Conservation (phyloP, 352 stramenopile genomes). For the Globisporangium recalcitrans region DNA sequence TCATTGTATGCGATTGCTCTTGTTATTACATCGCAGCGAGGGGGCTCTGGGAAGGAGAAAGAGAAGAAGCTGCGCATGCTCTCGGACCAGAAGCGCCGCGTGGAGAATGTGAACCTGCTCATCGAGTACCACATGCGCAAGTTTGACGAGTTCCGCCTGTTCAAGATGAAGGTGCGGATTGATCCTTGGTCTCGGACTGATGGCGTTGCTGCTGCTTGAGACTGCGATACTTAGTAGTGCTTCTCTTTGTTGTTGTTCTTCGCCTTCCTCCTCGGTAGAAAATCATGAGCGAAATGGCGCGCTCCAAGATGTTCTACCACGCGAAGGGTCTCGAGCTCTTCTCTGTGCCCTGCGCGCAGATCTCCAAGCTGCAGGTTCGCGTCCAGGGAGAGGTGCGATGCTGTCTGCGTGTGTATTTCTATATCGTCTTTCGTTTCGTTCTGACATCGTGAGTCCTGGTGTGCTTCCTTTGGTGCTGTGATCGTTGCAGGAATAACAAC, state of each 20-base stretch:
- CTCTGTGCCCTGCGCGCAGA: conserved; percentile 39
- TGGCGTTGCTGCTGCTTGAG: background rate
- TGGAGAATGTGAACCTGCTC: conserved; percentile 76
- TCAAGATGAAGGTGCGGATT: conserved; percentile 68
- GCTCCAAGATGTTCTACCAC: conserved; percentile 73
- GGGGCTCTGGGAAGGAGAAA: conserved; percentile 52
- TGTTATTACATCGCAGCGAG: conserved; percentile 28
- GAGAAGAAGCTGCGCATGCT: conserved; percentile 82
- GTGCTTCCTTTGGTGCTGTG: background rate
- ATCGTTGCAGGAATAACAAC: background rate
- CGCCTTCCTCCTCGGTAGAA: conserved; percentile 31
- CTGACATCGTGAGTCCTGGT: background rate
- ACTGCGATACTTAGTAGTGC: background rate
- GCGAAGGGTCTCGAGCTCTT: conserved; percentile 74
- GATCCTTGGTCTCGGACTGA: background rate
- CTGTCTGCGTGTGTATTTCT: background rate
- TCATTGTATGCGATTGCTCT: background rate
- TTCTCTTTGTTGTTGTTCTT: background rate
- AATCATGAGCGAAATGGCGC: conserved; percentile 64
- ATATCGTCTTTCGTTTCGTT: background rate
- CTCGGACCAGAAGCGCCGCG: conserved; percentile 74
- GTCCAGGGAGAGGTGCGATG: conserved; percentile 6
- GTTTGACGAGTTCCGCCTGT: conserved; percentile 65
- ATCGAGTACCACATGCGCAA: conserved; percentile 69
- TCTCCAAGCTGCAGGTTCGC: conserved; percentile 28